Percentiles rank a stretch among this genome's conserved stretches.
Evolutionary conservation across 2,329 filamentous ascomycete genomes (phyloP).

Genomic region (Lachnellula willkommii): DNA sequence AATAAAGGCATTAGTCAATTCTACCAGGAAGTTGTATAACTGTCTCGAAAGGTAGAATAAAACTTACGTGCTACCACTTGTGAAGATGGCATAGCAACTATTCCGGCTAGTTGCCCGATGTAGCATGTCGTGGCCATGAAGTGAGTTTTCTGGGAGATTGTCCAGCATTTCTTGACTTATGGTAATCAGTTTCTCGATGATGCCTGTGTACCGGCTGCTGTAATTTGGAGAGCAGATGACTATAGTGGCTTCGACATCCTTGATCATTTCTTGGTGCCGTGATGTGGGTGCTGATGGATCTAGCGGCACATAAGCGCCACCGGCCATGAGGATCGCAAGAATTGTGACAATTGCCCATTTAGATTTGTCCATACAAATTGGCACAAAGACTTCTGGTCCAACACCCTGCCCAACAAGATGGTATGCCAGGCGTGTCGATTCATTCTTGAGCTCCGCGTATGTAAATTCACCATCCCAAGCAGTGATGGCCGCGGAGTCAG

Average conservation of each 20-base stretch:
- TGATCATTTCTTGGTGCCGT: slow-evolving; percentile 19
- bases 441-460: slow-evolving; percentile 16
- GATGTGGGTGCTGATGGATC: slow-evolving; percentile 27
- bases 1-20: background rate
- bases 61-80: slow-evolving; percentile 27
- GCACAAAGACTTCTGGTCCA: slow-evolving; percentile 14
- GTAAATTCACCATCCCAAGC: slow-evolving; percentile 23
- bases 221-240: slow-evolving; percentile 8
- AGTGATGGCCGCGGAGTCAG: slow-evolving; percentile 17
- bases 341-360: slow-evolving; percentile 26
- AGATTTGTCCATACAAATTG: slow-evolving; percentile 30
- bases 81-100: slow-evolving; percentile 17
- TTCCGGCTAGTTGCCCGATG: background rate
- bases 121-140: background rate
- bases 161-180: background rate
- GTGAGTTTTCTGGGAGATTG: background rate
- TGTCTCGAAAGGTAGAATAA: too few species aligned
- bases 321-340: slow-evolving; percentile 27
- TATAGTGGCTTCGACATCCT: slow-evolving; percentile 7
- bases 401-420: slow-evolving; percentile 15
- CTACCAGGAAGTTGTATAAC: background rate
- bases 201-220: background rate
- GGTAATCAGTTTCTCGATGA: background rate
- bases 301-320: slow-evolving; percentile 29
- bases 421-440: slow-evolving; percentile 14